Base-by-base conservation (phyloP, 345 rosid species). In the Pelargonium nanum region DNA sequence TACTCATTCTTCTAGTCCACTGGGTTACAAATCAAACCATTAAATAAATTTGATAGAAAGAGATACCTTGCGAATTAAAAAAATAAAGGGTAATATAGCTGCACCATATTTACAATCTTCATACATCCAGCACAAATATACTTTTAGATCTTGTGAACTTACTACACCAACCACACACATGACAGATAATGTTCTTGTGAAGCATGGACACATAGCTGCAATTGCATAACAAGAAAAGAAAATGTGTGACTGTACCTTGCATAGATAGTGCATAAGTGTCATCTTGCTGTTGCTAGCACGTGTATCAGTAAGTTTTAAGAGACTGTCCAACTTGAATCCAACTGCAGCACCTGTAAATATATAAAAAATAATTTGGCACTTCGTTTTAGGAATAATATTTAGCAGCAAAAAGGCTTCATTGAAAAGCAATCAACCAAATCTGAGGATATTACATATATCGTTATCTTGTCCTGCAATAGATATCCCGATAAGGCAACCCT, bases 321-420 rank as follows among this genome's bases (percentile, higher is more conserved):
- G 87, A 80, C 99, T 90, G 73, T 94, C 99, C 81, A 94, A 70
- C 84, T 94, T 94, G 78, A 94, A 94, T 65, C 99, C 99, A 68
- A 94, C 66, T 19, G 99, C 99, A 74, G 99, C 77, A 77, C 99
- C 99, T 94, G 77, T 58, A 73, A 19, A 82, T 61, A 55, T 60
- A 8, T 28, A 55, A n/a, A n/a, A n/a, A 76, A 54, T 34, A 23
- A 62, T 55, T 40, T 64, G 53, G 61, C 60, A 62, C 62, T 60
- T 64, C 32, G 57, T 23, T 55, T 22, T 2, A 40, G 15, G 7
- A 28, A 28, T 28, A 7, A 28, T 28, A 28, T 28, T 28, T 28
- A 28, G 56, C 56, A 53, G 22, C 23, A 19, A 22, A 55, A 55
- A 25, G 6, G 57, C 57, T 22, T 40, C 48, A 40, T 6, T 12